phyloP scores from a whole-genome alignment of 2,329 filamentous ascomycete species.

The Fusarium chuoi region DNA sequence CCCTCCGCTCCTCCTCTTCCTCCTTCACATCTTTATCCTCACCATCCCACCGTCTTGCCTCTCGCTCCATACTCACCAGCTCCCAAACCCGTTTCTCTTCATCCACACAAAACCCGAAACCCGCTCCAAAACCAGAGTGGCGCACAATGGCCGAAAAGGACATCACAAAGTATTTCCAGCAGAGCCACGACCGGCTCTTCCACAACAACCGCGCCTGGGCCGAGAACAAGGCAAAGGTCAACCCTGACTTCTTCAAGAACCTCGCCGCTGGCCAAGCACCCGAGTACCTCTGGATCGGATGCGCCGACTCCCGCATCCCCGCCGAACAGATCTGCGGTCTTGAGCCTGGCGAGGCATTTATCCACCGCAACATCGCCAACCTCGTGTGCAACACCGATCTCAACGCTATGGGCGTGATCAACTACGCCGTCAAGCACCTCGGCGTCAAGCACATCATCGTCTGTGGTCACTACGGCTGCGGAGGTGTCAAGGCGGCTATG shows the following conservation, averaged over 20 bases:
- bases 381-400: conserved; percentile 83
- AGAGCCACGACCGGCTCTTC: conserved; percentile 74
- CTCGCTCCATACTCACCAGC: not conserved
- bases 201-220: conserved; percentile 76
- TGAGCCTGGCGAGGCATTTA: conserved; percentile 89
- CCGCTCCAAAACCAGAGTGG: conserved; percentile 26
- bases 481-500: conserved; percentile 79
- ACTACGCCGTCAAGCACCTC: conserved; percentile 85
- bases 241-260: conserved; percentile 73
- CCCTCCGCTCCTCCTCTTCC: conserved; percentile 14
- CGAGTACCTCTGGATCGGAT: conserved; percentile 88
- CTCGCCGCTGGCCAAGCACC: conserved; percentile 73
- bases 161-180: conserved; percentile 66
- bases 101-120: conserved; percentile 5
- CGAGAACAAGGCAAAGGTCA: conserved; percentile 63
- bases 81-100: conserved; percentile 24
- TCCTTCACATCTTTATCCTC: conserved; percentile 20
- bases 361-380: conserved; percentile 96
- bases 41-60: not conserved
- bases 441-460: conserved; percentile 84
- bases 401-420: conserved; percentile 82
- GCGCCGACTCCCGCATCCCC: conserved; percentile 90
- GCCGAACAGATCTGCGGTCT: conserved; percentile 87
- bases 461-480: conserved; percentile 83
- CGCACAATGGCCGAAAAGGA: conserved; percentile 53